These are phyloP conservation scores for Lepidium aucheri DNA, from an alignment of 345 rosid genomes.

Conservation along the genomic window DNA sequence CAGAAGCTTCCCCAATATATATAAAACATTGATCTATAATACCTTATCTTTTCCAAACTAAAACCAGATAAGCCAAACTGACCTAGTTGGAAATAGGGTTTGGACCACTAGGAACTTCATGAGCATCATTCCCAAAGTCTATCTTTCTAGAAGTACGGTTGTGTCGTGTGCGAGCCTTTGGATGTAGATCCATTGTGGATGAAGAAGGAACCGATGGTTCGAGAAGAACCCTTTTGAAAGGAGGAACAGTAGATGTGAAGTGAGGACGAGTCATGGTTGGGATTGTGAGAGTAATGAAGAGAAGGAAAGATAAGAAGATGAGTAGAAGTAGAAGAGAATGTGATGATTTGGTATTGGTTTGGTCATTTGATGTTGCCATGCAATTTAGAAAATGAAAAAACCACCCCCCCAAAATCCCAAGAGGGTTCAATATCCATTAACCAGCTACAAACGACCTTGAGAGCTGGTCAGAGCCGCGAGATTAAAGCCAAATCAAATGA, in stretches of 20 bases:
- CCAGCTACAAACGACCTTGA: conserved; percentile 62
- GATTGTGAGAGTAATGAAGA: conserved; percentile 33
- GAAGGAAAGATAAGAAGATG: conserved; percentile 31
- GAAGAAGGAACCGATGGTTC: conserved; percentile 31
- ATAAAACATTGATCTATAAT: conserved; percentile 13
- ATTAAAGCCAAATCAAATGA: background rate
- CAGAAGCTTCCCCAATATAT: conserved; percentile 12
- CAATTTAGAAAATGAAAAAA: conserved; percentile 46
- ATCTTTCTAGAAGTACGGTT: conserved; percentile 26
- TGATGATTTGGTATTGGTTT: conserved; percentile 32
- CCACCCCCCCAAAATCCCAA: conserved; percentile 88
- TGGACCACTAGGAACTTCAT: conserved; percentile 92
- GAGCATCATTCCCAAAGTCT: conserved; percentile 46
- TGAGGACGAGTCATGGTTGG: conserved; percentile 19
- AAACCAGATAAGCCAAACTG: conserved; percentile 9
- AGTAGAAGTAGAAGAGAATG: conserved; percentile 17
- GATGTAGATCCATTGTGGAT: conserved; percentile 34
- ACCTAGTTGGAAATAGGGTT: conserved; percentile 86
- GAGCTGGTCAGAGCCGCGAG: conserved; percentile 28
- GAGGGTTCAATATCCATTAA: conserved; percentile 99
- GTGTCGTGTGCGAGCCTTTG: conserved; percentile 19
- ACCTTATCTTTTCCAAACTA: conserved; percentile 12
- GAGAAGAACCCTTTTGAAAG: conserved; percentile 46
- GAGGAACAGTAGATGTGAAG: conserved; percentile 2
- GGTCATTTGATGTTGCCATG: conserved; percentile 65